Percentiles rank a stretch among this genome's conserved stretches.
phyloP scores from a whole-genome alignment of 306 rosid species.

The Pachyrhizus erosus region DNA sequence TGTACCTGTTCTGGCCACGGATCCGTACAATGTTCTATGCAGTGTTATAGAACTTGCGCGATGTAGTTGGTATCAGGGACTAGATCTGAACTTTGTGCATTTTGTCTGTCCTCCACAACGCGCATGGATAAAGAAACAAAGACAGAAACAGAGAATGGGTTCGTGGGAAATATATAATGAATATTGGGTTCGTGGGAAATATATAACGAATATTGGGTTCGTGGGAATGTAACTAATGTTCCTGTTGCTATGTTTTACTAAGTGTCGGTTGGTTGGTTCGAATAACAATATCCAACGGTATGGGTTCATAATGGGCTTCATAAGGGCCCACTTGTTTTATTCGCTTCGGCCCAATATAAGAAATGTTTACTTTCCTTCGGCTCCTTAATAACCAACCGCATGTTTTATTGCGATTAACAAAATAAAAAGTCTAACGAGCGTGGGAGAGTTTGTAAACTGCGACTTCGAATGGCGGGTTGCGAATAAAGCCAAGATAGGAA shows the following conservation, averaged over 20 bases:
- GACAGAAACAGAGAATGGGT: constrained; percentile 8
- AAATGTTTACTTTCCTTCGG: background rate
- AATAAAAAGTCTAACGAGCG: background rate
- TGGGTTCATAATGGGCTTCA: constrained; percentile 31
- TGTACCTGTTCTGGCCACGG: background rate
- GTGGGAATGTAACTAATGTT: constrained; percentile 35
- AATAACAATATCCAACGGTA: background rate
- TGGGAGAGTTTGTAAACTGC: background rate
- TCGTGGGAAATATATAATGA: constrained; percentile 38
- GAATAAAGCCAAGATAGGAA: constrained; percentile 15
- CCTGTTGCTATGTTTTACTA: constrained; percentile 32
- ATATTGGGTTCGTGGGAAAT: constrained; percentile 30
- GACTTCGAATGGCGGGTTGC: constrained; percentile 14
- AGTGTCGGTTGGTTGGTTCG: constrained; percentile 22
- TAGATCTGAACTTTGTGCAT: constrained; percentile 45
- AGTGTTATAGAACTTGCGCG: constrained; percentile 31
- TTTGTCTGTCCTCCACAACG: constrained; percentile 19
- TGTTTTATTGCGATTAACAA: background rate
- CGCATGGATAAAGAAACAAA: background rate
- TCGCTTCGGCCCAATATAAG: constrained; percentile 6
- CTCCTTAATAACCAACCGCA: background rate
- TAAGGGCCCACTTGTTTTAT: background rate
- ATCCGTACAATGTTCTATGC: constrained; percentile 32
- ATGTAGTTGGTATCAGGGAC: background rate
- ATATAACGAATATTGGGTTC: constrained; percentile 36